Evolutionary conservation across 495 filamentous ascomycete species (phyloP).

Genomic region (Talaromyces liani): DNA sequence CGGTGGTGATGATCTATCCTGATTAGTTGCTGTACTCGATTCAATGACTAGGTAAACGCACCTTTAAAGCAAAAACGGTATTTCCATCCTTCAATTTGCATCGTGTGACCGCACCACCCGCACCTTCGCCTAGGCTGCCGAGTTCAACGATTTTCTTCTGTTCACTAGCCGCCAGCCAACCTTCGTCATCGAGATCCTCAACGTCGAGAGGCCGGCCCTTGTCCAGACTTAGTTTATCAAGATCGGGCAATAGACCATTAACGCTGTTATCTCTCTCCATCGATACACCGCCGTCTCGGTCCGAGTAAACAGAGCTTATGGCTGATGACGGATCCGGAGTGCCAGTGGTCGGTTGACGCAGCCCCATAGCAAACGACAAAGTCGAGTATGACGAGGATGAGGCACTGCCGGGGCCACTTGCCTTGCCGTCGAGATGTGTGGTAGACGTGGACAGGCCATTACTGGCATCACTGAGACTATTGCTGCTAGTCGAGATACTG

Average conservation of each 20-base stretch:
- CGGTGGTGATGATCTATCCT: constrained; percentile 86
- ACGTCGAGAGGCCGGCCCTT: constrained; percentile 79
- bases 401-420: constrained; percentile 71
- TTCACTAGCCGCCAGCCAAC: constrained; percentile 86
- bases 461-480: constrained; percentile 22
- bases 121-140: constrained; percentile 88
- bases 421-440: constrained; percentile 62
- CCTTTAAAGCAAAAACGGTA: constrained; percentile 95
- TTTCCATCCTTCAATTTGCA: constrained; percentile 84
- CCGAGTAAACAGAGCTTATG: constrained; percentile 75
- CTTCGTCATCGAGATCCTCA: constrained; percentile 88
- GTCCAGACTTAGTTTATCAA: constrained; percentile 69
- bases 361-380: constrained; percentile 62
- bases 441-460: constrained; percentile 47
- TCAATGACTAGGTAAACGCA: constrained; percentile 29
- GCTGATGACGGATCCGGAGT: constrained; percentile 85
- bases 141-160: constrained; percentile 82
- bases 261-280: constrained; percentile 73
- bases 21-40: background rate
- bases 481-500: background rate
- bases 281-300: constrained; percentile 55
- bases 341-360: constrained; percentile 49
- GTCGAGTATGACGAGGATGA: constrained; percentile 74
- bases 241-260: constrained; percentile 56
- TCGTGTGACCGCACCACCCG: constrained; percentile 89